Evolutionary conservation across 2,329 filamentous ascomycete species (phyloP).

Genomic region (Ceratocystis eucalypticola): DNA sequence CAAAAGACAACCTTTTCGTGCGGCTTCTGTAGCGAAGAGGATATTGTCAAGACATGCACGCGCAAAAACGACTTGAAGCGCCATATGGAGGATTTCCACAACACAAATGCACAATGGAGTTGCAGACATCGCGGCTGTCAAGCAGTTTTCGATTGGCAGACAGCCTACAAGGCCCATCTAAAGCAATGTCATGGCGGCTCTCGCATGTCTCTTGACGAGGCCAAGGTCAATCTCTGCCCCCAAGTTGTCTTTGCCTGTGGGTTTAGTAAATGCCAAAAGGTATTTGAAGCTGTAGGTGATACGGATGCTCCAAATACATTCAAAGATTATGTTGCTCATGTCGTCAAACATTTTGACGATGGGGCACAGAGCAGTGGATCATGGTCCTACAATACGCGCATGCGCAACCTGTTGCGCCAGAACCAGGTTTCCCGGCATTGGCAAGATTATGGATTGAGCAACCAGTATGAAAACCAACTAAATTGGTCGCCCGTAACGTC

Average conservation of each 20-base stretch:
- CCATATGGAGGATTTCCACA: conserved; percentile 37
- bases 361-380: conserved; percentile 27
- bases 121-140: conserved; percentile 33
- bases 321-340: conserved; percentile 34
- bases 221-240: conserved; percentile 32
- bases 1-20: conserved; percentile 30
- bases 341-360: conserved; percentile 36
- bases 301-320: conserved; percentile 29
- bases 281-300: conserved; percentile 32
- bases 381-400: conserved; percentile 34
- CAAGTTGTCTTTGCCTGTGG: conserved; percentile 38
- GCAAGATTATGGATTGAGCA: conserved; percentile 27
- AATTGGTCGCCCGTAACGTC: conserved; percentile 33
- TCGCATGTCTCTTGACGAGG: conserved; percentile 31
- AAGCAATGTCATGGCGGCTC: conserved; percentile 33
- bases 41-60: conserved; percentile 32
- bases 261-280: conserved; percentile 32
- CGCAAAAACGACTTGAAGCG: conserved; percentile 37
- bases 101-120: conserved; percentile 34
- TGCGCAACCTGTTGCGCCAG: conserved; percentile 35
- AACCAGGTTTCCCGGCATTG: conserved; percentile 28
- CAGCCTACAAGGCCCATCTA: conserved; percentile 35
- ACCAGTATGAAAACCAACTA: conserved; percentile 26
- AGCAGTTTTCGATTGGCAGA: conserved; percentile 36
- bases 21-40: conserved; percentile 32